Percentiles rank a stretch among this genome's conserved stretches.
These are phyloP conservation scores for Chionographis japonica DNA, from an alignment of 106 monocot species.

Conservation along the genomic window DNA sequence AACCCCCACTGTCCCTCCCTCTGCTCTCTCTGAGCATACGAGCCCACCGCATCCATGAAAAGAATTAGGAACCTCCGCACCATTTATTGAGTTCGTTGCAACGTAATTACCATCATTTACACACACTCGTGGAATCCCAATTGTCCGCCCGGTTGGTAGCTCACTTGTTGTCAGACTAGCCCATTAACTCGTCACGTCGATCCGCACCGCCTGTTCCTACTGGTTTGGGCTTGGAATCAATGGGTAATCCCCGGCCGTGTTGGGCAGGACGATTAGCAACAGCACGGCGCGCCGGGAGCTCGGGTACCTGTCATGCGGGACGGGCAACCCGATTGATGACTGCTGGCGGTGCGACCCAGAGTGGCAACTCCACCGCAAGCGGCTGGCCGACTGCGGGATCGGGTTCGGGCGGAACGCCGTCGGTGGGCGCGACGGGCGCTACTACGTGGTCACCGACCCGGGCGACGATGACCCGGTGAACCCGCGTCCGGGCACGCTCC, in stretches of 20 bases:
- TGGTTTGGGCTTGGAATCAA: not conserved
- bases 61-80: no score
- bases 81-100: no score
- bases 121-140: no score
- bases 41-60: no score
- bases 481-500: constrained; percentile 53
- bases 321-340: constrained; percentile 64
- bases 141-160: no score
- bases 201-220: no score
- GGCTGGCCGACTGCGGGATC: constrained; percentile 60
- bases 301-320: constrained; percentile 39
- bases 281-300: constrained; percentile 33
- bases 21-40: no score
- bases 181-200: no score
- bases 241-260: not conserved
- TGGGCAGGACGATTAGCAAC: constrained; percentile 35
- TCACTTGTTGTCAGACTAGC: no score
- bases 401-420: constrained; percentile 65
- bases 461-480: constrained; percentile 47
- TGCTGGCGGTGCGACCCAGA: constrained; percentile 65
- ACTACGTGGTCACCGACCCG: constrained; percentile 48
- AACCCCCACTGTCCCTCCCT: no score
- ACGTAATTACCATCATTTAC: no score
- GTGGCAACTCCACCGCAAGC: constrained; percentile 45
- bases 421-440: constrained; percentile 47